Conservation (phyloP, 768 basidiomycete species). For the Leccinum pellstonianum region DNA sequence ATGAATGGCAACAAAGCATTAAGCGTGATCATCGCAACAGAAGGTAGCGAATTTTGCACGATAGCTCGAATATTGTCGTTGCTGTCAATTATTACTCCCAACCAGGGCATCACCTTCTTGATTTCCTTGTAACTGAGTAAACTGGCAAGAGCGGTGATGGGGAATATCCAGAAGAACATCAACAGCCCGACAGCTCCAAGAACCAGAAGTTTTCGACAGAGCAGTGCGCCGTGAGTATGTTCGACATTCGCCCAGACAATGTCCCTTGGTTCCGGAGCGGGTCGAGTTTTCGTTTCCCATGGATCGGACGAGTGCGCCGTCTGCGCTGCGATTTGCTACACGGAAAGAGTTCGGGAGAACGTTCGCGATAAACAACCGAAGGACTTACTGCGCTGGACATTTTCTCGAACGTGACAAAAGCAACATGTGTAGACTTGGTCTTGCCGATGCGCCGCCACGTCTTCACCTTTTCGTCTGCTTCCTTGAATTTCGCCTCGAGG, state of each 20-base stretch:
- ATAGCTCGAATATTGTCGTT: slow-evolving; percentile 80
- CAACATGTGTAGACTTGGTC: slow-evolving; percentile 79
- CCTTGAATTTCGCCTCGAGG: slow-evolving; percentile 75
- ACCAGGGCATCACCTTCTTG: slow-evolving; percentile 84
- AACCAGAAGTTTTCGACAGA: slow-evolving; percentile 71
- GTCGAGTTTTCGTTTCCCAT: slow-evolving; percentile 61
- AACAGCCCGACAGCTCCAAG: slow-evolving; percentile 66
- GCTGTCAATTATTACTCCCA: slow-evolving; percentile 79
- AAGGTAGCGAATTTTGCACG: slow-evolving; percentile 93
- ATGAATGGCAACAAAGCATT: slow-evolving; percentile 89
- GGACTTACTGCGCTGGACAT: slow-evolving; percentile 83
- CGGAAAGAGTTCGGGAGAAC: neutral
- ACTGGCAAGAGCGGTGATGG: slow-evolving; percentile 82
- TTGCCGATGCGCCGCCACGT: slow-evolving; percentile 67
- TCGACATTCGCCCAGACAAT: slow-evolving; percentile 93
- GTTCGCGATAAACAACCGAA: neutral
- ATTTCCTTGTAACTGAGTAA: slow-evolving; percentile 93
- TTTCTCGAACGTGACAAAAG: slow-evolving; percentile 96
- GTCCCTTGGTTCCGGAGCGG: slow-evolving; percentile 93
- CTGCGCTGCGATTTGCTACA: slow-evolving; percentile 85
- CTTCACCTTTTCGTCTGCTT: slow-evolving; percentile 81
- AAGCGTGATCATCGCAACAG: slow-evolving; percentile 83
- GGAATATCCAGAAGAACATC: slow-evolving; percentile 90
- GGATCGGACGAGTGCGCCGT: slow-evolving; percentile 73
- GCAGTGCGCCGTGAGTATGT: slow-evolving; percentile 54